Base-by-base conservation (phyloP, 2,329 filamentous ascomycete species). In the Colletotrichum limetticola region DNA sequence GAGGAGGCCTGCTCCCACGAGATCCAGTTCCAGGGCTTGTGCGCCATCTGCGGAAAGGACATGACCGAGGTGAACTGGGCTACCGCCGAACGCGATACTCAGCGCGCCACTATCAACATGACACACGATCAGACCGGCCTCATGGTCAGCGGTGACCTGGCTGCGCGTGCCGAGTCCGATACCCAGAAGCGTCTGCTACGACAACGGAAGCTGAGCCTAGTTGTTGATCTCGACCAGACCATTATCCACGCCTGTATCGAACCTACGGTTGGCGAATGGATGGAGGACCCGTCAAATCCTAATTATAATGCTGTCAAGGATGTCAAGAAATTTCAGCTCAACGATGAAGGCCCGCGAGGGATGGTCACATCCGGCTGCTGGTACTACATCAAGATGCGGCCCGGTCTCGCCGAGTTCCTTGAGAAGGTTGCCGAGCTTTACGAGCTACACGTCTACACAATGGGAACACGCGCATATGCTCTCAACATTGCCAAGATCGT, bases 221-320 rank as follows among this genome's bases (percentile, higher is more conserved):
- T 99, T 30, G 97, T 99, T 77, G 97, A 99, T 87, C 87, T 99
- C 67, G 97, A 99, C 81, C 96, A 98, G 85, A 99, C 97, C 70
- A 97, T 99, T 78, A 99, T 99, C 76, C 97, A 99, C 82, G 97
- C 97, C 30, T 98, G 95, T 74, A 97, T 98, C 78, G 97, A 99
- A 77, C 96, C 95, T 7, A 99, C 97, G 0, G 92, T 99, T 67
- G 95, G 93, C 75, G 96, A 99, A 81, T 99, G 97, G 97, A 94
- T 97, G 86, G 89, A 91, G 62, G 95, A 99, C 81, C 91, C 92
- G 28, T 88, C 91, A 4, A 98, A 97, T 77, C 95, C 97, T 22
- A 99, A 99, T 78, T 92, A 98, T 81, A 91, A 94, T 24, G 94
- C 95, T 5, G 92, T 99, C 78, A 95, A 95, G 81, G 93, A 98